Evolutionary conservation across 805 yeast species (phyloP).

Genomic region (Metschnikowia noctiluminum): DNA sequence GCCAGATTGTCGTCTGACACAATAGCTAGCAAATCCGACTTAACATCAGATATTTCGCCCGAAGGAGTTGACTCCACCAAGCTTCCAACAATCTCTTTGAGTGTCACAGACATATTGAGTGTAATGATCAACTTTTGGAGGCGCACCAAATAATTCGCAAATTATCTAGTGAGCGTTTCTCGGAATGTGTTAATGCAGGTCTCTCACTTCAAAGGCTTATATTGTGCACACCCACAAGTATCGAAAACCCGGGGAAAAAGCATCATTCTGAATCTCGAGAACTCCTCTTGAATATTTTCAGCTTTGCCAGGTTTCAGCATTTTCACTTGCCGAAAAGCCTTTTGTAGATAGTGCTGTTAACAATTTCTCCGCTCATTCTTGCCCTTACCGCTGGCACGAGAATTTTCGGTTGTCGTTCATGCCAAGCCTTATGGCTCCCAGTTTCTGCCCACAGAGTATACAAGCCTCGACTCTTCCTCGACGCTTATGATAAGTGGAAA

Average conservation of each 20-base stretch:
- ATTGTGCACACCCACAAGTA: not conserved
- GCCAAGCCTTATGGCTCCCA: too few species aligned
- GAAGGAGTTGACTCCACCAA: slow-evolving; percentile 38
- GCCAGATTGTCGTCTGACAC: slow-evolving; percentile 20
- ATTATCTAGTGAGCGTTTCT: not conserved
- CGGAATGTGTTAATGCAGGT: not conserved
- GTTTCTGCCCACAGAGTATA: too few species aligned
- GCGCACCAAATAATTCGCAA: not conserved
- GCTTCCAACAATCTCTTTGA: slow-evolving; percentile 26
- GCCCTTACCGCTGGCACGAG: not conserved
- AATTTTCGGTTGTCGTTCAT: too few species aligned
- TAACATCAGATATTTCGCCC: slow-evolving; percentile 33
- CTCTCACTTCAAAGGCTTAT: not conserved
- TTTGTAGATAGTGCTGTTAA: too few species aligned
- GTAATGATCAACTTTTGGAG: not conserved
- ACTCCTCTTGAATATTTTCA: too few species aligned
- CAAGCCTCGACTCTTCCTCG: not conserved
- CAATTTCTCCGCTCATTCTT: not conserved
- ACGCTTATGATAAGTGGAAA: slow-evolving; percentile 63
- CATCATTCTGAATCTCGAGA: not conserved
- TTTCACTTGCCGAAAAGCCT: too few species aligned
- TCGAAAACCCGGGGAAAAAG: not conserved
- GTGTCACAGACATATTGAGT: slow-evolving; percentile 21
- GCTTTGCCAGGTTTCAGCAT: too few species aligned
- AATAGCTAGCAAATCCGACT: slow-evolving; percentile 24